Base-by-base conservation (phyloP, 179 eudicot species). In the Actinidia polygama region DNA sequence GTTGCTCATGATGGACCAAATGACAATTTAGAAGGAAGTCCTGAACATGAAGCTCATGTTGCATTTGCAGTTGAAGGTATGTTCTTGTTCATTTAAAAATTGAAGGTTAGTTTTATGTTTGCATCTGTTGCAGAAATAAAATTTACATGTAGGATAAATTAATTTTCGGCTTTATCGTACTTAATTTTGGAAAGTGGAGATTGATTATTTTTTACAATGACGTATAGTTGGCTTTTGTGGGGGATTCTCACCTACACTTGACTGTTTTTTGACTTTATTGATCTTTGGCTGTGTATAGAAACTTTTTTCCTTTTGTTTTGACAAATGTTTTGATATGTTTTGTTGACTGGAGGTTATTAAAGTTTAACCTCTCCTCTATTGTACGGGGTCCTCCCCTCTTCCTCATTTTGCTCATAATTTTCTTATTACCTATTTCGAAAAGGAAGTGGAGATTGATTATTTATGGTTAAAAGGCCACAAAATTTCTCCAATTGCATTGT, bases 51-150 rank as follows among this genome's bases (percentile, higher is more conserved):
- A 91, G 87, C 94, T 84, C 98, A 96, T 88, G 95, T 91, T 73
- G 93, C 98, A 23, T 94, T 96, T 85, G 89, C 98, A 74, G 82
- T 96, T 75, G 90, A 93, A 91, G 97, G 99, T 94, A 80, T 73
- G 64, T 70, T 14, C 21, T 66, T 40, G 50, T 62, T 73, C 53
- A 72, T 70, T 50, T 47, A 26, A 49, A 24, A 3, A 73, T 21
- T 79, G 24, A 18, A 61, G 40, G n/a, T 0, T 57, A 58, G 9
- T 70, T 80, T 69, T 69, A 53, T 7, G 26, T 40, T 54, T 51
- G 63, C 74, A 36, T 53, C 9, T 68, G 76, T 67, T 51, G 23
- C 3, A 10, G 57, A 72, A 72, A 72, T 10, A 49, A 4, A 47
- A 49, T 73, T 23, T 73, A 50, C 23, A 11, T 66, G 5, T 10